These are phyloP conservation scores for Hemerocallis citrina DNA, from an alignment of 106 monocot genomes.

Conservation along the genomic window DNA sequence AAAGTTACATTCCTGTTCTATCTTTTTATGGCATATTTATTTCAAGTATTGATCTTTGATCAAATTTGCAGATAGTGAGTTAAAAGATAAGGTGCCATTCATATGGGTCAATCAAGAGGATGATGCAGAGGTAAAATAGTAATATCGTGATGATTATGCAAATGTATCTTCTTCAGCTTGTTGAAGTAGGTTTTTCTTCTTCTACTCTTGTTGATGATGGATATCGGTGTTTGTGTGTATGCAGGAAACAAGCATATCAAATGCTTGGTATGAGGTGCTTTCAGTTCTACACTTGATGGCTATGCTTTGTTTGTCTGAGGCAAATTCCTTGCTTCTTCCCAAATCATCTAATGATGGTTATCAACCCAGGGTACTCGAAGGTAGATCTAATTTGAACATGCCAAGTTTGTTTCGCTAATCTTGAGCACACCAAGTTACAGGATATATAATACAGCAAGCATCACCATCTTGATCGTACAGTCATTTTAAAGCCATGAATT, in stretches of 20 bases:
- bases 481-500: too few species aligned
- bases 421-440: too few species aligned
- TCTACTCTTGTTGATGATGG: background rate
- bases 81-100: slow-evolving; percentile 45
- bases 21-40: background rate
- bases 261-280: slow-evolving; percentile 87
- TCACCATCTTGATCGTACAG: too few species aligned
- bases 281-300: too few species aligned
- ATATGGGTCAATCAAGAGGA: slow-evolving; percentile 71
- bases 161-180: background rate
- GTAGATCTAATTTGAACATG: too few species aligned
- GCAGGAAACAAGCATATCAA: slow-evolving; percentile 44
- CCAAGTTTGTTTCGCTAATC: too few species aligned
- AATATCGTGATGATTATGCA: background rate
- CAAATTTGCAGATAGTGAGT: slow-evolving; percentile 28
- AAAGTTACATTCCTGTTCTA: background rate
- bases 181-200: background rate
- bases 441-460: too few species aligned
- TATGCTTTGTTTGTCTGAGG: too few species aligned
- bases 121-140: slow-evolving; percentile 37
- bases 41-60: slow-evolving; percentile 1
- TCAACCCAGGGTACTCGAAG: slow-evolving; percentile 58
- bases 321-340: too few species aligned
- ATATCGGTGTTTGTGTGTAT: background rate
- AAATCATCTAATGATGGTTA: slow-evolving; percentile 38